A percentile compares a stretch with the other conserved stretches of the same genome.
Conservation (phyloP, 1,139 yeast genomes). For the Magnusiomyces suaveolens region DNA sequence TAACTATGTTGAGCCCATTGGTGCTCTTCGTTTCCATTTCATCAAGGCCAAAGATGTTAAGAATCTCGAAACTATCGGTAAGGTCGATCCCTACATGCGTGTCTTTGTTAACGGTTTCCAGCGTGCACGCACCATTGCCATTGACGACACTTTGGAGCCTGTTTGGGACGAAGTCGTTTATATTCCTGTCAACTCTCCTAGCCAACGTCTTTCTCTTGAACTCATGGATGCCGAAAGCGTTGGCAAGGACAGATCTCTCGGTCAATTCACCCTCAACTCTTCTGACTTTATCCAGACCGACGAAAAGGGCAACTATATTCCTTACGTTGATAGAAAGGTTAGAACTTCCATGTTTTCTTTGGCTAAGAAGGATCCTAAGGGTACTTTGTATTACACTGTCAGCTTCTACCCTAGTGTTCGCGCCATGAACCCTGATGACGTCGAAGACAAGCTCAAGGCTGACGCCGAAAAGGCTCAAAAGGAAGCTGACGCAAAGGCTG, state of each 20-base stretch:
- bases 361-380: constrained; percentile 67
- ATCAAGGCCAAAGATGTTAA: constrained; percentile 59
- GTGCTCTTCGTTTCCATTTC: constrained; percentile 70
- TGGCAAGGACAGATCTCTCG: constrained; percentile 76
- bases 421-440: constrained; percentile 65
- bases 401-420: constrained; percentile 78
- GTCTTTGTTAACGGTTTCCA: constrained; percentile 67
- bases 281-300: constrained; percentile 58
- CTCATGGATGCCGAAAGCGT: constrained; percentile 82
- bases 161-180: constrained; percentile 78
- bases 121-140: constrained; percentile 67
- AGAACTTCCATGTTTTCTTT: constrained; percentile 55
- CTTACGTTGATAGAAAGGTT: constrained; percentile 47
- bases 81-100: constrained; percentile 84
- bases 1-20: constrained; percentile 87
- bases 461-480: constrained; percentile 28
- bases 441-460: constrained; percentile 34
- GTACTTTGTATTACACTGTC: constrained; percentile 59
- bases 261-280: constrained; percentile 63
- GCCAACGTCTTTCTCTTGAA: constrained; percentile 73
- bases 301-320: constrained; percentile 56
- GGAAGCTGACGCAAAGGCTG: constrained; percentile 25
- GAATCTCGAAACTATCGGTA: constrained; percentile 81
- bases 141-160: constrained; percentile 63
- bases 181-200: constrained; percentile 68